Percentiles rank a stretch among this genome's conserved stretches.
These are phyloP conservation scores for Athelia sp. DNA, from an alignment of 1,284 basidiomycete genomes.

Conservation along the genomic window DNA sequence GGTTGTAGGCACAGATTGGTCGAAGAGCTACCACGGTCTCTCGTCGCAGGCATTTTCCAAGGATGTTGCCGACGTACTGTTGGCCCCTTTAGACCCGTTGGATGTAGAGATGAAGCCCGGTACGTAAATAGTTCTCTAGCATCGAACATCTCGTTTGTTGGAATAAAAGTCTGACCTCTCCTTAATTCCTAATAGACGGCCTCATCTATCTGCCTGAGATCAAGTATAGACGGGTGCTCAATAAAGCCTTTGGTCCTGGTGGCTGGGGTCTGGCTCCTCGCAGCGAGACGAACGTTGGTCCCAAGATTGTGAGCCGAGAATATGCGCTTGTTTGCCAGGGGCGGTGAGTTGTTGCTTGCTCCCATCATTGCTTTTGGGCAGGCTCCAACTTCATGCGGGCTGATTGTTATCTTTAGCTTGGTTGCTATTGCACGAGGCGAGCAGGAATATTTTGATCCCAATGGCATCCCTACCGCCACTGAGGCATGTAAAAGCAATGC, in stretches of 20 bases:
- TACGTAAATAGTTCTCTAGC: too few species aligned
- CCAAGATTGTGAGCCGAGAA: constrained; percentile 87
- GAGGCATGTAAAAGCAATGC: constrained; percentile 98
- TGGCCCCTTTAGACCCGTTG: constrained; percentile 68
- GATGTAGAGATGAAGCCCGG: constrained; percentile 96
- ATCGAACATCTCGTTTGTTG: too few species aligned
- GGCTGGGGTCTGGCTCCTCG: constrained; percentile 96
- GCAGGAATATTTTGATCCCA: constrained; percentile 94
- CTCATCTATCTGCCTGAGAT: constrained; percentile 96
- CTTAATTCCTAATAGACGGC: too few species aligned
- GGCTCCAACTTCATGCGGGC: neutral
- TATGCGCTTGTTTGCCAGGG: constrained; percentile 95
- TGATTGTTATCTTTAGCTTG: constrained; percentile 29
- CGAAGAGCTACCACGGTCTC: constrained; percentile 81
- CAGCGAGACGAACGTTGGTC: constrained; percentile 87
- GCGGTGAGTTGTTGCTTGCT: constrained; percentile 45
- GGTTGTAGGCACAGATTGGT: constrained; percentile 67
- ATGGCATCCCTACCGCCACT: constrained; percentile 88
- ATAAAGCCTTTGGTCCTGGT: constrained; percentile 94
- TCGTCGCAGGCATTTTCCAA: constrained; percentile 75
- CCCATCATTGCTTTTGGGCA: neutral
- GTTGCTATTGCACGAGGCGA: constrained; percentile 92
- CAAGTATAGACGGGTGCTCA: constrained; percentile 93
- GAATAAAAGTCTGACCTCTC: neutral
- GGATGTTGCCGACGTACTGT: constrained; percentile 70